Conservation (phyloP, 2,329 filamentous ascomycete genomes). For the Salinomyces thailandicus region DNA sequence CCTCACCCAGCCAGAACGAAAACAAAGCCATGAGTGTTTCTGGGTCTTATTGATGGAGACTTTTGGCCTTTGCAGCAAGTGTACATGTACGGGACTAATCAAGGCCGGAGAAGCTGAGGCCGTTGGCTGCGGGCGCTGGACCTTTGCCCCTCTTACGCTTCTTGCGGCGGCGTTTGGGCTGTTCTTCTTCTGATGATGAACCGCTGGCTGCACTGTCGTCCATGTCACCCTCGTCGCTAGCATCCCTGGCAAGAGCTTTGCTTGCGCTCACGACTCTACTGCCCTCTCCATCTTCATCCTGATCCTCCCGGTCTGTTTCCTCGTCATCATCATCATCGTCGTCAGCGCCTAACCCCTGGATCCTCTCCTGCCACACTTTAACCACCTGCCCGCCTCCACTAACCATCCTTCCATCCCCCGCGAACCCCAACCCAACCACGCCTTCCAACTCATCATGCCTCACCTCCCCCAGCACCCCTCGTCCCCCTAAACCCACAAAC, state of each 20-base stretch:
- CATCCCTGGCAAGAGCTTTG: slow-evolving; percentile 39
- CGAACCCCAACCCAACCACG: slow-evolving; percentile 72
- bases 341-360: slow-evolving; percentile 44
- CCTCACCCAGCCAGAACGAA: too few relatives aligned
- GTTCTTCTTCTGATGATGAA: slow-evolving; percentile 35
- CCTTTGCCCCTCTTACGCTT: slow-evolving; percentile 27
- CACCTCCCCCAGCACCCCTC: slow-evolving; percentile 59
- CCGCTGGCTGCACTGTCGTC: slow-evolving; percentile 25
- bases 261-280: slow-evolving; percentile 19
- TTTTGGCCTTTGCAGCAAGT: too few relatives aligned
- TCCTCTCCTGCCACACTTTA: slow-evolving; percentile 78
- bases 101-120: slow-evolving; percentile 16
- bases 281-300: slow-evolving; percentile 29
- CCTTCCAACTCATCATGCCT: slow-evolving; percentile 80
- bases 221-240: slow-evolving; percentile 36
- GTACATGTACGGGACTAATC: too few relatives aligned
- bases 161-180: slow-evolving; percentile 31
- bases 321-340: slow-evolving; percentile 31
- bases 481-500: slow-evolving; percentile 62
- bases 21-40: too few relatives aligned
- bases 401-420: slow-evolving; percentile 76
- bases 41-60: too few relatives aligned
- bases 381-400: slow-evolving; percentile 76
- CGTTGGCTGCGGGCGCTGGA: slow-evolving; percentile 10
- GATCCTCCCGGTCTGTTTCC: slow-evolving; percentile 34